Percentiles rank a stretch among this genome's conserved stretches.
These are phyloP conservation scores for Penicillium italicum DNA, from an alignment of 2,329 filamentous ascomycete species.

Conservation along the genomic window DNA sequence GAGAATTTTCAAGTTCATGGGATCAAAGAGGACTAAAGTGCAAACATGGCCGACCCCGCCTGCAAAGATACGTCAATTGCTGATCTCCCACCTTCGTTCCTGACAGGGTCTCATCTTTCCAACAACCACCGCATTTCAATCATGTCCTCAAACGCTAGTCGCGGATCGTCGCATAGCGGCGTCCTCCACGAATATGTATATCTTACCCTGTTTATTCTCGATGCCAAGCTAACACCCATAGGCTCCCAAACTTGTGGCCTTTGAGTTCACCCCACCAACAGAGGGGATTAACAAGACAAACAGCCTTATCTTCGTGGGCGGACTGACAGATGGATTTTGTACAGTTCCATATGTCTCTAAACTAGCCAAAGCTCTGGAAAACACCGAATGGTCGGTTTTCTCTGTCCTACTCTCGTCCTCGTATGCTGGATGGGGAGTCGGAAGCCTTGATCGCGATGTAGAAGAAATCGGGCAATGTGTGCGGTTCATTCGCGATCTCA, in stretches of 20 bases:
- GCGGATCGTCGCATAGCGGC: constrained; percentile 26
- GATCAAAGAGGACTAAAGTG: background rate
- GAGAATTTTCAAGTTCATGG: background rate
- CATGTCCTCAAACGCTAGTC: constrained; percentile 15
- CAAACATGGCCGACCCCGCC: background rate
- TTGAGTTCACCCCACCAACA: constrained; percentile 36
- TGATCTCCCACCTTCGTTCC: constrained; percentile 2
- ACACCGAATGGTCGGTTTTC: constrained; percentile 52
- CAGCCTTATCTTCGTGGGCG: constrained; percentile 58
- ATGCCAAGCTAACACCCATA: constrained; percentile 14
- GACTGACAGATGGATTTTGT: constrained; percentile 56
- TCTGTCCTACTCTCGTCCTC: constrained; percentile 52
- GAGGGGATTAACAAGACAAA: constrained; percentile 36
- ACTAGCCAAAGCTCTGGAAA: constrained; percentile 49
- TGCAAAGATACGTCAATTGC: constrained; percentile 11
- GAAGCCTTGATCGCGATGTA: constrained; percentile 52
- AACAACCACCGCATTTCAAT: background rate
- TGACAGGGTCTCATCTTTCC: background rate
- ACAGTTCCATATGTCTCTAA: constrained; percentile 53
- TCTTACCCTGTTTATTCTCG: background rate
- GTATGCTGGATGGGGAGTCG: constrained; percentile 54
- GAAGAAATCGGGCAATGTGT: constrained; percentile 53
- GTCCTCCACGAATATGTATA: constrained; percentile 40
- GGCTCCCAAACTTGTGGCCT: constrained; percentile 40
- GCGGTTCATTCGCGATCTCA: constrained; percentile 46